Evolutionary conservation across 2,329 filamentous ascomycete genomes (phyloP).

Genomic region (Davidsoniella eucalypti): DNA sequence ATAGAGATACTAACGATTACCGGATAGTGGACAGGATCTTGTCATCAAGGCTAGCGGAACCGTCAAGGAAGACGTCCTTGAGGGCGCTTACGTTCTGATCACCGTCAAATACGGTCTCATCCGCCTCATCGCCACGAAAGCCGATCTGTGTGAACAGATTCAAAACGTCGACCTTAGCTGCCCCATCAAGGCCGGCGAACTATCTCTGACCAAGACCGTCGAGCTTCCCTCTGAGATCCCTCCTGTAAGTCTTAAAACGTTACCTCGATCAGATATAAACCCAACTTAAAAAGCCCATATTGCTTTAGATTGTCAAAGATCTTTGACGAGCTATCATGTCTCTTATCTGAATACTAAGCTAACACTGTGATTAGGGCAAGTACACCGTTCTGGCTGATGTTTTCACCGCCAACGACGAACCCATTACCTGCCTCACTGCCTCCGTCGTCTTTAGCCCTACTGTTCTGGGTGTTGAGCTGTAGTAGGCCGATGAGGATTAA

Average conservation of each 20-base stretch:
- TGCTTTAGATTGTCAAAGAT: neutral
- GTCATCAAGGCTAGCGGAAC: slow-evolving; percentile 62
- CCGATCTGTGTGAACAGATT: slow-evolving; percentile 80
- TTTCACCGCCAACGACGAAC: slow-evolving; percentile 51
- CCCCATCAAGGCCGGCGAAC: slow-evolving; percentile 64
- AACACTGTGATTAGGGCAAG: slow-evolving; percentile 45
- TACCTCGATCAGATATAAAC: neutral
- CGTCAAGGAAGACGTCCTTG: slow-evolving; percentile 53
- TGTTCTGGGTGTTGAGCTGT: slow-evolving; percentile 27
- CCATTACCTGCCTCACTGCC: slow-evolving; percentile 77
- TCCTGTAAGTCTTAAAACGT: slow-evolving; percentile 43
- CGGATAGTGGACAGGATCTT: slow-evolving; percentile 54
- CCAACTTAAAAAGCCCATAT: neutral
- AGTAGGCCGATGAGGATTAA: slow-evolving; percentile 1
- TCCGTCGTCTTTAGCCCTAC: slow-evolving; percentile 42
- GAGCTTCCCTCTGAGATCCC: slow-evolving; percentile 77
- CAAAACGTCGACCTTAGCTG: slow-evolving; percentile 78
- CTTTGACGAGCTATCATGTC: no score
- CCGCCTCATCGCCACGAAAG: slow-evolving; percentile 62
- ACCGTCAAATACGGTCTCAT: slow-evolving; percentile 92
- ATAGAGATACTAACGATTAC: slow-evolving; percentile 15
- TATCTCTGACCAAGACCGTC: slow-evolving; percentile 63
- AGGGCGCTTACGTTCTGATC: slow-evolving; percentile 68
- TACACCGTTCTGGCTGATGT: slow-evolving; percentile 85
- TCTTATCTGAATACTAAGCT: neutral